Conservation (phyloP, 139 green algal species). For the Tetradesmus lagerheimii region DNA sequence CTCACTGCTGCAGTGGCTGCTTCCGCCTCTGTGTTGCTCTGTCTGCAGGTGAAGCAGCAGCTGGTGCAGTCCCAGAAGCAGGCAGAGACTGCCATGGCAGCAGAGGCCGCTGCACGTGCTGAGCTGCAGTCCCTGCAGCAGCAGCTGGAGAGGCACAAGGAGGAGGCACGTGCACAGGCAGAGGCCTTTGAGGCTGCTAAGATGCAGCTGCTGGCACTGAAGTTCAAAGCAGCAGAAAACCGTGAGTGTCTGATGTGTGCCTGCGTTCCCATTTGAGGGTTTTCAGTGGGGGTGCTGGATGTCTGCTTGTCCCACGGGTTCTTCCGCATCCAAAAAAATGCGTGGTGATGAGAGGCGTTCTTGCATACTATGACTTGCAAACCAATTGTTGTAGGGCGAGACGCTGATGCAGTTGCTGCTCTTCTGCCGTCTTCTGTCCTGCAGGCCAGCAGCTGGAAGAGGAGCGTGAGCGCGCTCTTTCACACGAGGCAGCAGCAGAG, state of each 20-base stretch:
- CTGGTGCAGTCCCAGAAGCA: not conserved
- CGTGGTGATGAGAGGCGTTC: too few relatives aligned
- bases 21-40: not conserved
- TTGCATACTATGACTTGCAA: too few relatives aligned
- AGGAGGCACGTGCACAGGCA: not conserved
- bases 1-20: not conserved
- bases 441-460: slow-evolving; percentile 30
- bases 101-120: not conserved
- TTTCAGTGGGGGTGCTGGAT: not conserved
- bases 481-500: slow-evolving; percentile 1
- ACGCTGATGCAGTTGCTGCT: not conserved
- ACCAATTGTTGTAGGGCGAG: too few relatives aligned
- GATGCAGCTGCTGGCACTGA: slow-evolving; percentile 6
- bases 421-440: not conserved
- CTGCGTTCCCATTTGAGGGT: too few relatives aligned
- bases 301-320: too few relatives aligned
- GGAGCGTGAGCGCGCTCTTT: slow-evolving; percentile 17
- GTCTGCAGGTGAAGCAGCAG: slow-evolving; percentile 9
- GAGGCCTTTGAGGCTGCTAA: slow-evolving; percentile 19
- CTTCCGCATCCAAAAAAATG: too few relatives aligned
- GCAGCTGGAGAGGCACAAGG: slow-evolving; percentile 32
- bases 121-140: slow-evolving; percentile 22
- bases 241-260: not conserved
- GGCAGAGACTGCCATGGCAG: slow-evolving; percentile 10
- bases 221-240: slow-evolving; percentile 21